Conservation (phyloP, 2,329 filamentous ascomycete species). For the Colletotrichum sp. region DNA sequence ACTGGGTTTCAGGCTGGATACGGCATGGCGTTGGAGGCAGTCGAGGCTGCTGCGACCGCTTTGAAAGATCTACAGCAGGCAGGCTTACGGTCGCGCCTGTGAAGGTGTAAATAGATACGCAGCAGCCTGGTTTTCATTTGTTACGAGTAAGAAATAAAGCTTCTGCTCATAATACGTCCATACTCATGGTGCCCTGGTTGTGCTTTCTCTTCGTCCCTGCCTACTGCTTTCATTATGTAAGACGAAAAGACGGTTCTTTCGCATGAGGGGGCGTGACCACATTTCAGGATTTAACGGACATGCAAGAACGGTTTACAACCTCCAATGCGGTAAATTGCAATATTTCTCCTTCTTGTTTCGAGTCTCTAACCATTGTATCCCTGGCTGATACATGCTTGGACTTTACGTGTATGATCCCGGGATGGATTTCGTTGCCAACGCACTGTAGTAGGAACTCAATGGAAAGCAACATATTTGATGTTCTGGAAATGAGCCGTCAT, state of each 20-base stretch:
- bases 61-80: background rate
- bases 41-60: constrained; percentile 30
- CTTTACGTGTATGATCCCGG: background rate
- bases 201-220: background rate
- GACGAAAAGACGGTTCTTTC: background rate
- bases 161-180: background rate
- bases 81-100: background rate
- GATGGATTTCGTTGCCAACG: background rate
- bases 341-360: background rate
- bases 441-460: background rate
- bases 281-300: background rate
- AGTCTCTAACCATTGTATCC: background rate
- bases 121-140: background rate
- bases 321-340: background rate
- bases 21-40: constrained; percentile 43
- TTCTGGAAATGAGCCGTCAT: background rate
- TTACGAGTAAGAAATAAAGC: background rate
- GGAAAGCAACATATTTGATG: background rate
- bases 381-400: background rate
- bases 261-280: background rate
- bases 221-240: background rate
- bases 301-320: background rate
- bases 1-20: constrained; percentile 50
- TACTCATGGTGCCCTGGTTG: background rate
- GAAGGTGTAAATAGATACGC: background rate